phyloP scores from a whole-genome alignment of 2,329 filamentous ascomycete species.

The Beauveria medogensis region DNA sequence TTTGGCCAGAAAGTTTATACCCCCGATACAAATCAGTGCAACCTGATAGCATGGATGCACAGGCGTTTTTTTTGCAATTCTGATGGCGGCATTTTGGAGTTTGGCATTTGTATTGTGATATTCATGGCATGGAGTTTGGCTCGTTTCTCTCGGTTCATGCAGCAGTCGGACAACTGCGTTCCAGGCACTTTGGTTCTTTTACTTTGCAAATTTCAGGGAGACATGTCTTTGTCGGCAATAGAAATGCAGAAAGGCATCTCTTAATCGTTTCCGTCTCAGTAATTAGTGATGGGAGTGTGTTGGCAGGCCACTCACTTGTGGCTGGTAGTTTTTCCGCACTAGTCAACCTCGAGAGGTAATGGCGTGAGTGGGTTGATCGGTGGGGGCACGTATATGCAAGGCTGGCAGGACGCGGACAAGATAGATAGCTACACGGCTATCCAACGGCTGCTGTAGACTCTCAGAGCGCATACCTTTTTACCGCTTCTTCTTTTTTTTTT shows the following conservation, averaged over 20 bases:
- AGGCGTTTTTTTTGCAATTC: background rate
- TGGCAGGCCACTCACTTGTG: background rate
- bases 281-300: no score
- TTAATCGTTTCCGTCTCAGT: background rate
- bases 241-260: background rate
- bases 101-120: background rate
- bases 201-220: background rate
- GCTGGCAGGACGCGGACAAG: background rate
- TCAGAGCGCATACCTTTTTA: background rate
- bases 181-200: background rate
- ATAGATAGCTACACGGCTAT: background rate
- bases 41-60: background rate
- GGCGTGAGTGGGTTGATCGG: background rate
- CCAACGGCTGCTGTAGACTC: background rate
- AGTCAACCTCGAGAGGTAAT: background rate
- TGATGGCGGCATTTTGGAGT: background rate
- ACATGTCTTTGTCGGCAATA: background rate
- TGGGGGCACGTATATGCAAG: background rate
- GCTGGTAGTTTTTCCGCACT: background rate
- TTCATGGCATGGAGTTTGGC: constrained; percentile 1
- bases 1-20: background rate
- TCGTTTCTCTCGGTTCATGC: background rate
- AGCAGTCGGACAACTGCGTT: background rate
- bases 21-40: constrained; percentile 1
- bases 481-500: background rate